phyloP scores from a whole-genome alignment of 805 yeast genomes.

The Saturnispora sanitii region DNA sequence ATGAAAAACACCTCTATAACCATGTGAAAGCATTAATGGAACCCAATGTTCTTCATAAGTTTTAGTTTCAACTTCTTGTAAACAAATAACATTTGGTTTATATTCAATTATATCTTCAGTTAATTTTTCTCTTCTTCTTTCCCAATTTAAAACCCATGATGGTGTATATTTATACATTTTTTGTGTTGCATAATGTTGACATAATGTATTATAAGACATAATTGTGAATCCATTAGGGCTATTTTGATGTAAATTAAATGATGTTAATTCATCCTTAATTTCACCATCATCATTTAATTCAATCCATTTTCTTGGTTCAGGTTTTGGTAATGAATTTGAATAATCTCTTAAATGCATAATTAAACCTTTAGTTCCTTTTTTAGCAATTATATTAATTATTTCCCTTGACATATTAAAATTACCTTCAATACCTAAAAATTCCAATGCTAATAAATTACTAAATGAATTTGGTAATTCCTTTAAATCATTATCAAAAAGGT shows the following conservation, averaged over 20 bases:
- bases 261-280: conserved; percentile 18
- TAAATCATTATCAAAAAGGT: conserved; percentile 80
- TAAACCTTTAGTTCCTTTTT: conserved; percentile 77
- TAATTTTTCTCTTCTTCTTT: conserved; percentile 69
- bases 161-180: conserved; percentile 92
- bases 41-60: conserved; percentile 82
- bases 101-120: conserved; percentile 59
- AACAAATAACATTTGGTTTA: conserved; percentile 71
- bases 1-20: conserved; percentile 75
- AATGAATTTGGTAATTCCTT: conserved; percentile 70
- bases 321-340: conserved; percentile 56
- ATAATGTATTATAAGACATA: conserved; percentile 81
- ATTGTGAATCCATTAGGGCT: conserved; percentile 51
- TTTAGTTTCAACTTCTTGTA: conserved; percentile 91
- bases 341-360: conserved; percentile 74
- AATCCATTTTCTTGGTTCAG: conserved; percentile 77
- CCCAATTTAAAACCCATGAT: conserved; percentile 95
- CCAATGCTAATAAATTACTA: conserved; percentile 75
- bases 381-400: conserved; percentile 57
- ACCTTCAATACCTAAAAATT: conserved; percentile 88
- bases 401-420: conserved; percentile 62
- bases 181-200: conserved; percentile 92
- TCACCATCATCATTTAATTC: conserved; percentile 72
- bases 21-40: conserved; percentile 59
- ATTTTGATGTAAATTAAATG: conserved; percentile 21